Conservation (phyloP, 202 grass and related monocot species). For the Panicum hallii region DNA sequence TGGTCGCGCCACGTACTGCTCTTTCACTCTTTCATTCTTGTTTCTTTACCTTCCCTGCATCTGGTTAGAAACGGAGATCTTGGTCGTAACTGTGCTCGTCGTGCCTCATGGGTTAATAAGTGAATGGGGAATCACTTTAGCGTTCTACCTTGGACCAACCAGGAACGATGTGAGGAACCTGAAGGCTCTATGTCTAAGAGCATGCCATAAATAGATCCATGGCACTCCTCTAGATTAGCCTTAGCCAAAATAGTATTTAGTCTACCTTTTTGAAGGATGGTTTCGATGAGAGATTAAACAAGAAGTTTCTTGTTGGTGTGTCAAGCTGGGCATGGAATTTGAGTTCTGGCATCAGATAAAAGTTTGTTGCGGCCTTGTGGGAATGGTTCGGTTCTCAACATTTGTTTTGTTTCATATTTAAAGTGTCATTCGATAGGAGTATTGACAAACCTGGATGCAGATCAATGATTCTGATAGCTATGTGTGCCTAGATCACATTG, state of each 20-base stretch:
- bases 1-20: slow-evolving; percentile 47
- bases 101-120: background rate
- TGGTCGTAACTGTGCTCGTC: background rate
- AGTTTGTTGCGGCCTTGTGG: background rate
- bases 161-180: background rate
- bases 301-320: background rate
- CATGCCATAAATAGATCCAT: slow-evolving; percentile 19
- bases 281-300: background rate
- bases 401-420: slow-evolving; percentile 1
- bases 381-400: background rate
- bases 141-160: slow-evolving; percentile 10
- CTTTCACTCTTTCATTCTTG: background rate
- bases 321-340: background rate
- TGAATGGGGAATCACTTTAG: background rate
- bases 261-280: slow-evolving; percentile 21
- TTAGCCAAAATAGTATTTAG: slow-evolving; percentile 6
- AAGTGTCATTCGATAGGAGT: background rate
- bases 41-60: background rate
- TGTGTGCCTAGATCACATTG: background rate
- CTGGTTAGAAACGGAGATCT: slow-evolving; percentile 20
- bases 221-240: background rate
- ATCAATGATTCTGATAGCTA: slow-evolving; percentile 1
- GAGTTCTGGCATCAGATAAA: background rate
- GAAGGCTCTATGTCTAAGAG: background rate
- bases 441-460: background rate